Base-by-base conservation (phyloP, 495 filamentous ascomycete species). In the Penicillium subrubescens region DNA sequence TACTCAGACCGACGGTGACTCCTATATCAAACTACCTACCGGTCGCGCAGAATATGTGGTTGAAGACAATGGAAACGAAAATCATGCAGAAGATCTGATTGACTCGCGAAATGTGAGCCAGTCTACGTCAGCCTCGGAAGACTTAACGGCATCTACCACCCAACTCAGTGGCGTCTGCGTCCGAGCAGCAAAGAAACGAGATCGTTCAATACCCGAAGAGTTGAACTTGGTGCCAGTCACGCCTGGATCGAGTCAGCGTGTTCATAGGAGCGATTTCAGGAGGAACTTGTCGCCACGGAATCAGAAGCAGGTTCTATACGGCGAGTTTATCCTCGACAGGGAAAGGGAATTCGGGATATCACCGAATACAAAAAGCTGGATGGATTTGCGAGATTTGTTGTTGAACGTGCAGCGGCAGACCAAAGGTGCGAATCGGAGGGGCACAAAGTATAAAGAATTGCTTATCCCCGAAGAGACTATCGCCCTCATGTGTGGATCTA, bases 401-500 rank as follows among this genome's bases (percentile, higher is more conserved):
- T 65, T 74, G 39, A 29, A 50, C 5, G 25, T 75, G 34, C 61
- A 77, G 21, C 43, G 60, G 14, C 54, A 70, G 19, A 56, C 51
- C 19, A 59, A 33, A 31, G 54, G 50, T 44, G 39, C 23, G 6
- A 70, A 52, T 54, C 51, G 55, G 66, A 59, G 27, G 55, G 46
- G 10, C 6, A 3, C 53, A 14, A 70, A 65, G 31, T 66, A 71
- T 23, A 77, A 71, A 62, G 75, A 77, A 53, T 44, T 81, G n/a
- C 53, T 71, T 31, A 19, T 81, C 3, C 72, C 76, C 11, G 80
- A 82, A 48, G 80, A 80, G 57, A 80, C 74, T 0, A 61, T 82
- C 25, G 80, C 70, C 1, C 23, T 73, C 21, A 58, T 82, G 31
- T 65, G 71, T 23, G 80, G 80, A 4, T 57, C 71, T 8, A 73